phyloP scores from a whole-genome alignment of 1,284 basidiomycete genomes.

The Papiliotrema nemorosa region DNA sequence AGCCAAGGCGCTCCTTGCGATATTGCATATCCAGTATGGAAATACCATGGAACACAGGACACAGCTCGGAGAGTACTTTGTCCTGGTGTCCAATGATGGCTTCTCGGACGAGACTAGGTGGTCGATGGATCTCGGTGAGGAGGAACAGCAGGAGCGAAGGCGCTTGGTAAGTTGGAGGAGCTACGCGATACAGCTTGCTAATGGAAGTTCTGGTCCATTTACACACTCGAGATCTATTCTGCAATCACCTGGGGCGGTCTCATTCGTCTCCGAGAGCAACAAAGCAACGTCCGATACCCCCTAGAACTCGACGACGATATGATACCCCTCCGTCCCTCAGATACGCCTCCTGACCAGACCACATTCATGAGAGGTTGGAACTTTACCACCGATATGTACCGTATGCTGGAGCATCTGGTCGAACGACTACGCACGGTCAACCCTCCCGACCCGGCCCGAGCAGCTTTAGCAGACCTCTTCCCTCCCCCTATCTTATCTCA shows the following conservation, averaged over 20 bases:
- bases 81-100: conserved; percentile 14
- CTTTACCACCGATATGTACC: conserved; percentile 32
- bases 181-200: not conserved
- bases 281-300: conserved; percentile 24
- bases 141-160: conserved; percentile 21
- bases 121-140: conserved; percentile 14
- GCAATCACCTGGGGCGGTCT: conserved; percentile 23
- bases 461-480: conserved; percentile 11
- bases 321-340: conserved; percentile 8
- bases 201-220: conserved; percentile 27
- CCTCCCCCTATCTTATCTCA: not conserved
- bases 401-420: conserved; percentile 30
- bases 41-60: conserved; percentile 21
- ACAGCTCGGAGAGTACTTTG: conserved; percentile 13
- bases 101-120: conserved; percentile 24
- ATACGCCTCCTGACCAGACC: not conserved
- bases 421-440: conserved; percentile 12
- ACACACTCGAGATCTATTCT: conserved; percentile 28
- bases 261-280: conserved; percentile 22
- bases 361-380: conserved; percentile 29
- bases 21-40: conserved; percentile 33
- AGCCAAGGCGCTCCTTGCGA: conserved; percentile 25
- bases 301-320: conserved; percentile 22
- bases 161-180: conserved; percentile 14
- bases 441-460: conserved; percentile 1